Conservation (phyloP, 148 eudicot species). For the Tetragonia tetragonoides region DNA sequence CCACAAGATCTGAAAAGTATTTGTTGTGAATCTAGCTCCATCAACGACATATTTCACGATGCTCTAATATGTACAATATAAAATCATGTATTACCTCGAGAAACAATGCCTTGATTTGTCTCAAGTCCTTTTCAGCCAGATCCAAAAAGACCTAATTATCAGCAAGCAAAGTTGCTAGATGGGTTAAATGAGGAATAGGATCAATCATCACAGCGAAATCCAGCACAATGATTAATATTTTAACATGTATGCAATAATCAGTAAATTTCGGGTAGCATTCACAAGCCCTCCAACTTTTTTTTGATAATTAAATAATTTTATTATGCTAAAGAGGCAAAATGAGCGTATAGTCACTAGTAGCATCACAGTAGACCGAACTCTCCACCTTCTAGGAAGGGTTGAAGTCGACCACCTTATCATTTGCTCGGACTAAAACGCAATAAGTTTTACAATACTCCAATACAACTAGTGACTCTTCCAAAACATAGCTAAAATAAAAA, state of each 20-base stretch:
- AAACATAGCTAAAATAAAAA: no score
- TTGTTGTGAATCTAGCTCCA: background rate
- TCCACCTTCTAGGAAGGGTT: no score
- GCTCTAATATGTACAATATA: background rate
- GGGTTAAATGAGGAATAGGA: background rate
- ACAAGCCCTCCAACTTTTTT: background rate
- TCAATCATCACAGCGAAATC: background rate
- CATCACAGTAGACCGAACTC: no score
- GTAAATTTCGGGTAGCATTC: background rate
- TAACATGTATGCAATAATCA: background rate
- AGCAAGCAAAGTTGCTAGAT: conserved; percentile 9
- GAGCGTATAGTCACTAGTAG: no score
- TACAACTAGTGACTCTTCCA: no score
- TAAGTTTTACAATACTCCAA: no score
- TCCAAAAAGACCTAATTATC: conserved; percentile 79
- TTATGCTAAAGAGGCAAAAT: no score
- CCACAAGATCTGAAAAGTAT: background rate
- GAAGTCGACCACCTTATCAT: no score
- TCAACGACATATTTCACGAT: background rate
- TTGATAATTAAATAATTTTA: no score
- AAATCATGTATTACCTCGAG: conserved; percentile 66
- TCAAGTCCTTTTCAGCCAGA: conserved; percentile 77
- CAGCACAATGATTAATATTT: background rate
- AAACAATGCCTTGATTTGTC: conserved; percentile 74
- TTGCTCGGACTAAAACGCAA: no score